Conservation (phyloP, 805 yeast species). For the Huiozyma sinensis region DNA sequence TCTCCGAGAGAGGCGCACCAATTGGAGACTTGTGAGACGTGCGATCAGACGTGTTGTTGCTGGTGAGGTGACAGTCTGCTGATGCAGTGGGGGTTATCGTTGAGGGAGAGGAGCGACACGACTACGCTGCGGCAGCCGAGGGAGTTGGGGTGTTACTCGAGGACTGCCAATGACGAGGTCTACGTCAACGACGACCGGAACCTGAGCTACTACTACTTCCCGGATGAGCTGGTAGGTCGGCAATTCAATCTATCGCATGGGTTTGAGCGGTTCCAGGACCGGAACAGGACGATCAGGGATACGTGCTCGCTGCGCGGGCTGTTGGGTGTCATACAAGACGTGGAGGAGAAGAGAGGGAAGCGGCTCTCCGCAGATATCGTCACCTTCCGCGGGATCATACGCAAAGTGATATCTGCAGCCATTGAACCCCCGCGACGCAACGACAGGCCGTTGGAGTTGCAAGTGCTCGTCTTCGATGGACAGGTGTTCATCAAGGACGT, state of each 20-base stretch:
- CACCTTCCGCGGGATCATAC: conserved; percentile 79
- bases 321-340: conserved; percentile 47
- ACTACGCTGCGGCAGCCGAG: conserved; percentile 76
- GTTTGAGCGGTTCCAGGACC: conserved; percentile 44
- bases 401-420: conserved; percentile 44
- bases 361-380: conserved; percentile 48
- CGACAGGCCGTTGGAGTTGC: conserved; percentile 44
- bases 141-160: conserved; percentile 60
- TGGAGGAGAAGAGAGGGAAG: conserved; percentile 28
- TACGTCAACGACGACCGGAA: conserved; percentile 39
- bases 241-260: conserved; percentile 60
- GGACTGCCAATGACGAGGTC: conserved; percentile 44
- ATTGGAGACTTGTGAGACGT: too few species aligned
- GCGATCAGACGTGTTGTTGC: too few species aligned
- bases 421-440: conserved; percentile 29
- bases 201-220: conserved; percentile 65
- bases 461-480: conserved; percentile 64
- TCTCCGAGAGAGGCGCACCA: too few species aligned
- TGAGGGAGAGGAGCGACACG: conserved; percentile 17
- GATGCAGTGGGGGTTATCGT: neutral
- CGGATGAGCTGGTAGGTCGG: conserved; percentile 54
- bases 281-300: conserved; percentile 41
- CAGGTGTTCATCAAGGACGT: conserved; percentile 53
- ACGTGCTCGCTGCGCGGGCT: conserved; percentile 38
- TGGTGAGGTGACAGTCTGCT: too few species aligned